Percentiles rank a stretch among this genome's conserved stretches.
These are phyloP conservation scores for Yarrowia keelungensis DNA, from an alignment of 805 yeast species.

Conservation along the genomic window DNA sequence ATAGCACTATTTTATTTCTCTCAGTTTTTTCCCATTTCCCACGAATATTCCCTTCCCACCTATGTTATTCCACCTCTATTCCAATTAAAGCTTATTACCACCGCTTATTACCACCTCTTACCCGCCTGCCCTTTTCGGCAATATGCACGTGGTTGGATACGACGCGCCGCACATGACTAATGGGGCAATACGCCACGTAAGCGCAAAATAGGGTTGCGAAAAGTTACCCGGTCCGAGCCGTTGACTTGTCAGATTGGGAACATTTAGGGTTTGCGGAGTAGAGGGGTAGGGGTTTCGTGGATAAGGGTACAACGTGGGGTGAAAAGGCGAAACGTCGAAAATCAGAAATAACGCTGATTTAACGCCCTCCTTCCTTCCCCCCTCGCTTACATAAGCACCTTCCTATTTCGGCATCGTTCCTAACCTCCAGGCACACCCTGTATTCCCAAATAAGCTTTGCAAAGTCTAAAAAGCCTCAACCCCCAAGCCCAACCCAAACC, in stretches of 20 bases:
- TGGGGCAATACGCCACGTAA: constrained; percentile 34
- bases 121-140: constrained; percentile 3
- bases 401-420: too few species aligned
- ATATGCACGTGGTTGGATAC: constrained; percentile 28
- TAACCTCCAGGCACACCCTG: constrained; percentile 14
- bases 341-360: too few species aligned
- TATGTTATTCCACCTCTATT: too few species aligned
- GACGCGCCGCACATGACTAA: constrained; percentile 33
- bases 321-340: too few species aligned
- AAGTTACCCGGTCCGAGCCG: constrained; percentile 26
- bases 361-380: too few species aligned
- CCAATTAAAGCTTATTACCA: too few species aligned
- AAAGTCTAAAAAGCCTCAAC: constrained; percentile 27
- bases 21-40: too few species aligned
- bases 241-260: neutral
- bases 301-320: neutral
- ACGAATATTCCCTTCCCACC: neutral
- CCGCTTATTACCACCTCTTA: too few species aligned
- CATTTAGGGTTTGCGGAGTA: neutral
- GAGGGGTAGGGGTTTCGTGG: neutral
- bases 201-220: neutral
- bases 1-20: too few species aligned
- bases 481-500: constrained; percentile 2
- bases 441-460: neutral
- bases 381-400: neutral